Conservation (phyloP, 2,329 filamentous ascomycete species). For the Pseudogymnoascus sp. region DNA sequence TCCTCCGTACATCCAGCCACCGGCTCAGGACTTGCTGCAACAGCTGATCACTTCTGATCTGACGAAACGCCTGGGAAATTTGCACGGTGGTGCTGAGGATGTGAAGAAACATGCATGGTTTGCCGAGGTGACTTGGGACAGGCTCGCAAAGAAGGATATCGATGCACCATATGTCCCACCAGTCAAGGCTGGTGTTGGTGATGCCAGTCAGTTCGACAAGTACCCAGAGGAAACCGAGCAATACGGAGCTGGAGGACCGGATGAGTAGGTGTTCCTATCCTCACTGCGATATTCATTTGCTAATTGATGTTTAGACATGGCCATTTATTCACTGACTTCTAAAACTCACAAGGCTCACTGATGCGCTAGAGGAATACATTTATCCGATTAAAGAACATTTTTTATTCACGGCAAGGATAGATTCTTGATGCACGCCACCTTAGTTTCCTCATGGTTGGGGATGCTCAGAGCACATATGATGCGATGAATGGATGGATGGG, state of each 20-base stretch:
- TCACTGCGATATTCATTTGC: neutral
- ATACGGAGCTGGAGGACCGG: slow-evolving; percentile 71
- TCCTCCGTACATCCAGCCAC: slow-evolving; percentile 87
- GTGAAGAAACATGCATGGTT: slow-evolving; percentile 98
- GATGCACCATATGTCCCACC: slow-evolving; percentile 96
- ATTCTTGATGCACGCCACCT: neutral
- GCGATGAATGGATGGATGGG: neutral
- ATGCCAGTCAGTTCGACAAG: slow-evolving; percentile 95
- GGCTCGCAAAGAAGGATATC: slow-evolving; percentile 89
- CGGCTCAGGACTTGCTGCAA: slow-evolving; percentile 86
- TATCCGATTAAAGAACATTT: slow-evolving; percentile 8
- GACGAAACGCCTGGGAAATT: slow-evolving; percentile 88
- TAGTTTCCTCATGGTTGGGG: neutral
- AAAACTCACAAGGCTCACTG: neutral
- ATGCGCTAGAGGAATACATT: neutral
- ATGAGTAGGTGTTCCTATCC: slow-evolving; percentile 63
- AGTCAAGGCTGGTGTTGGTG: slow-evolving; percentile 84
- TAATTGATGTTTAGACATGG: neutral
- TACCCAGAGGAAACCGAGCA: slow-evolving; percentile 95
- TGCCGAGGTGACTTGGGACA: slow-evolving; percentile 94
- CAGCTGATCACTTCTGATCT: slow-evolving; percentile 90
- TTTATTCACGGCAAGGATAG: neutral
- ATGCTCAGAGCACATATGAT: neutral
- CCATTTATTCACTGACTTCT: slow-evolving; percentile 10
- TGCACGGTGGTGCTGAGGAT: slow-evolving; percentile 83